Percentiles rank a stretch among this genome's conserved stretches.
Evolutionary conservation across 305 asterid genomes (phyloP).

Genomic region (Solanum chacoense): DNA sequence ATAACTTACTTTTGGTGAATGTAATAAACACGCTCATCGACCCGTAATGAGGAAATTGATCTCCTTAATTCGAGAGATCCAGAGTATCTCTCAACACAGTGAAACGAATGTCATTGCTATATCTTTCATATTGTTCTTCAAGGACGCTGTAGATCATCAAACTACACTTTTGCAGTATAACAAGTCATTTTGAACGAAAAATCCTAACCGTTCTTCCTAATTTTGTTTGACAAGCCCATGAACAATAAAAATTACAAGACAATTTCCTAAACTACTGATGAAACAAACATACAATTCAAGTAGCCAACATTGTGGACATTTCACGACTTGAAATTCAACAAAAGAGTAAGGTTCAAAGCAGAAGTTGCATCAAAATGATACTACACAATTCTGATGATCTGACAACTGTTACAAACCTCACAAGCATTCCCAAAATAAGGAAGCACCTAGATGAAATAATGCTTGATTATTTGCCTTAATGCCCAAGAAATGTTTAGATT

Average conservation of each 20-base stretch:
- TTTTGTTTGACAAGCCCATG: not conserved
- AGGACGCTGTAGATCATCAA: not conserved
- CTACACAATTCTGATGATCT: not conserved
- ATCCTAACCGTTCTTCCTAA: not conserved
- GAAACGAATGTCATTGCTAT: not conserved
- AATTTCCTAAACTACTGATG: not conserved
- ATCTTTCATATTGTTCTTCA: not conserved
- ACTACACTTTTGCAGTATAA: not conserved
- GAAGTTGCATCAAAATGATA: not conserved
- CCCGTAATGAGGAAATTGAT: not conserved
- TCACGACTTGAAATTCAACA: not conserved
- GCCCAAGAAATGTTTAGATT: not conserved
- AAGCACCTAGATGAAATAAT: not conserved
- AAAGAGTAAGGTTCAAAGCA: not conserved
- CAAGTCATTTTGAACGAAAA: not conserved
- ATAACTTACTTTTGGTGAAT: not conserved
- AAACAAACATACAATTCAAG: not conserved
- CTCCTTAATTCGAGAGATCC: not conserved
- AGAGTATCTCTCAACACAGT: not conserved
- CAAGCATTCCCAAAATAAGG: not conserved
- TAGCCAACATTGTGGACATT: not conserved
- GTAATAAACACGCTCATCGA: not conserved
- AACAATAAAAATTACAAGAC: not conserved
- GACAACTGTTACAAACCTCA: not conserved
- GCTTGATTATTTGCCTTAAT: not conserved